Evolutionary conservation across 257 asterid genomes (phyloP).

Genomic region (Lycium barbarum): DNA sequence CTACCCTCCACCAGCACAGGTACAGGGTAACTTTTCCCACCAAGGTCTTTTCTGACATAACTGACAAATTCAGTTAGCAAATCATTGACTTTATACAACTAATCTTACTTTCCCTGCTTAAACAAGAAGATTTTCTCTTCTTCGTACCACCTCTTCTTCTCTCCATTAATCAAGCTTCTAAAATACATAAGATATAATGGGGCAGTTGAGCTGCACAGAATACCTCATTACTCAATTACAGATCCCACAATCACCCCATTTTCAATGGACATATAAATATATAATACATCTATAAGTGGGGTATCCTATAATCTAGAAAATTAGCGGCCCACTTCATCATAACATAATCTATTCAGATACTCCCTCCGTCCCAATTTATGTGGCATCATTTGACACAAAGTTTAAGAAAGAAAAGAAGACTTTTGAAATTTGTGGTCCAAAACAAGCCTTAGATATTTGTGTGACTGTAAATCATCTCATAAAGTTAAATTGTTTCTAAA

Average conservation of each 20-base stretch:
- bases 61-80: neutral
- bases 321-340: neutral
- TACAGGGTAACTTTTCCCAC: neutral
- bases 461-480: no score
- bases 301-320: constrained; percentile 9
- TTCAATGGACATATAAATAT: neutral
- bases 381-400: no score
- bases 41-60: neutral
- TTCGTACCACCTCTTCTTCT: neutral
- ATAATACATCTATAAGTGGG: neutral
- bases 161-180: constrained; percentile 14
- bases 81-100: neutral
- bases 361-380: no score
- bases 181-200: neutral
- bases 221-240: neutral
- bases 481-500: no score
- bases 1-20: neutral
- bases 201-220: neutral
- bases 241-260: constrained; percentile 22
- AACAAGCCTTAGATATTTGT: no score
- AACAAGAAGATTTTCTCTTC: constrained; percentile 14
- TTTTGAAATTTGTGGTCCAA: no score
- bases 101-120: constrained; percentile 14
- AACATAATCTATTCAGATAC: neutral
- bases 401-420: no score